These are phyloP conservation scores for Ustulina deusta DNA, from an alignment of 2,329 filamentous ascomycete species.

Conservation along the genomic window DNA sequence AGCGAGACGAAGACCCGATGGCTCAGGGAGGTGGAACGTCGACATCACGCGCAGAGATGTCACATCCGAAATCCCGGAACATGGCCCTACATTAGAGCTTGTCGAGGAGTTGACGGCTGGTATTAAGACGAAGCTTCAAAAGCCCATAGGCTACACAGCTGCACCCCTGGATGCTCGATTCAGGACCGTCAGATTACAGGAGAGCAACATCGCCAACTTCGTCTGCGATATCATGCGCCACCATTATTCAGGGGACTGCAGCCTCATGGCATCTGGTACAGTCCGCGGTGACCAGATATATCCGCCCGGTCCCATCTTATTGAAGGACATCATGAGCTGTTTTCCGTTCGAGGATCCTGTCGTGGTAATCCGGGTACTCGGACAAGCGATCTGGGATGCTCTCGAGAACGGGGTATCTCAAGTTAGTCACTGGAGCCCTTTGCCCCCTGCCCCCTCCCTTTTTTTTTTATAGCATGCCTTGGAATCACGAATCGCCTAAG, in stretches of 20 bases:
- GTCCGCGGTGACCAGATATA: slow-evolving; percentile 92
- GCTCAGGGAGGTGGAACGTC: slow-evolving; percentile 75
- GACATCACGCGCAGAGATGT: slow-evolving; percentile 81
- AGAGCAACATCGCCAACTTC: slow-evolving; percentile 91
- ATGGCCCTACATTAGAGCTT: slow-evolving; percentile 70
- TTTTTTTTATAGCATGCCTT: background rate
- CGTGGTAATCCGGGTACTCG: slow-evolving; percentile 78
- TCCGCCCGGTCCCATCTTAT: slow-evolving; percentile 78
- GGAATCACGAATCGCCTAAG: background rate
- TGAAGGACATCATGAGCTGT: slow-evolving; percentile 88
- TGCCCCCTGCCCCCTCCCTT: background rate
- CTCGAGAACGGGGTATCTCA: slow-evolving; percentile 85
- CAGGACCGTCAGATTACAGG: slow-evolving; percentile 78
- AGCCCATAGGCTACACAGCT: slow-evolving; percentile 85
- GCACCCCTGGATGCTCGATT: slow-evolving; percentile 88
- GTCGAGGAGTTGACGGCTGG: slow-evolving; percentile 77
- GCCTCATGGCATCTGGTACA: slow-evolving; percentile 86
- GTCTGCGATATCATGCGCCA: slow-evolving; percentile 91
- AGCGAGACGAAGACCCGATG: slow-evolving; percentile 66
- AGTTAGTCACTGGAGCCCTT: slow-evolving; percentile 1
- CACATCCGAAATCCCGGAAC: slow-evolving; percentile 73
- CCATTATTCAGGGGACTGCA: slow-evolving; percentile 84
- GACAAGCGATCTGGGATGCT: slow-evolving; percentile 79
- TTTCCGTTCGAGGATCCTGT: slow-evolving; percentile 95
- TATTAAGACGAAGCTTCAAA: slow-evolving; percentile 81